Conservation (phyloP, 306 rosid species). For the Glycyrrhiza uralensis region DNA sequence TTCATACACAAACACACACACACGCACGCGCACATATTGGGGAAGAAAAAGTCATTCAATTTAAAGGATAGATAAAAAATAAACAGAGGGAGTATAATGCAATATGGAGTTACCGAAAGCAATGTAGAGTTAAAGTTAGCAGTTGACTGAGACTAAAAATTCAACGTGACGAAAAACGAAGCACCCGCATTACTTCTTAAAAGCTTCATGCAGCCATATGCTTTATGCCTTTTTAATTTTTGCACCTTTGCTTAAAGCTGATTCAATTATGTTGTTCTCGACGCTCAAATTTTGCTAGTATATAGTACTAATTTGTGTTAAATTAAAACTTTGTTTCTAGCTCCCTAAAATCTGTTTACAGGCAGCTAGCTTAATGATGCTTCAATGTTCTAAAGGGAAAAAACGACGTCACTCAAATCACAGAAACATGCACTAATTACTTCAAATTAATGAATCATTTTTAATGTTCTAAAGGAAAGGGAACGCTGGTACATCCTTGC, state of each 20-base stretch:
- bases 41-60: no score
- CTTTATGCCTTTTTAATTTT: not conserved
- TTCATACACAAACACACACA: no score
- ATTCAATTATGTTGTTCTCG: conserved; percentile 16
- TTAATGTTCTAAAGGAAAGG: no score
- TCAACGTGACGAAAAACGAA: conserved; percentile 17
- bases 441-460: not conserved
- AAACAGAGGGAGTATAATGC: no score
- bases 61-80: no score
- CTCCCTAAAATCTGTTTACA: not conserved
- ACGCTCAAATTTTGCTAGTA: not conserved
- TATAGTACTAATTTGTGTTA: no score
- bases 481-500: no score
- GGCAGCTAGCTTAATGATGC: not conserved
- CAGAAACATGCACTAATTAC: not conserved
- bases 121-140: not conserved
- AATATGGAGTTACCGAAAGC: not conserved
- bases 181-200: not conserved
- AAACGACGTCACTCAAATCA: no score
- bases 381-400: not conserved
- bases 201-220: conserved; percentile 27
- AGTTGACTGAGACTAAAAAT: not conserved
- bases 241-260: conserved; percentile 23
- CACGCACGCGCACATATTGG: no score
- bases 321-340: not conserved